Base-by-base conservation (phyloP, 257 asterid genomes). In the Fraxinus americana region DNA sequence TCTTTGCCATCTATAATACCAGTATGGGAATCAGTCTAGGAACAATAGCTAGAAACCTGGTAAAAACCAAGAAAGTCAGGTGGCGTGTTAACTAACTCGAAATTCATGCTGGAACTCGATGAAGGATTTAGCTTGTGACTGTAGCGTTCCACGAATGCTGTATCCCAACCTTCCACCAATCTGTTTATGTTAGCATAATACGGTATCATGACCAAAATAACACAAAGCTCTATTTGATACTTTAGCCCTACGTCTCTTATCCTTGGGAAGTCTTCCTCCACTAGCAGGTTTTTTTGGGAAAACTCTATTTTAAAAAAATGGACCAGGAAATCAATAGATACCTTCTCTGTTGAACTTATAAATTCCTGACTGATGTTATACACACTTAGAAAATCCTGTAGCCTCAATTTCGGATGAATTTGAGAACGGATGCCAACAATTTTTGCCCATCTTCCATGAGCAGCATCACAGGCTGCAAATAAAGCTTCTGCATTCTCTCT, bases 391-490 rank as follows among this genome's bases (percentile, higher is more conserved):
- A 95, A 95, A 83, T 95, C 99, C 83, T 87, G 96, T 86, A 95
- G 82, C 84, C 90, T 90, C 83, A 95, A 85, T 81, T 87, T 93
- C 14, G 92, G 93, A 82, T 95, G 97, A 86, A 93, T 93, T 75
- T 87, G 95, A 77, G 97, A 88, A 78, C 99, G 98, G 79, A 93
- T 96, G 68, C 98, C 98, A 82, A 95, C 94, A 78, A 95, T 89
- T 87, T 95, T 95, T 54, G 99, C 99, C 99, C 99, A 95, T 84
- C 98, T 90, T 75, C 97, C 98, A 88, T 95, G 99, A 86, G 99
- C 98, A 85, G 97, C 94, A 89, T 93, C 98, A 84, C 99, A 95
- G 66, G 97, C 99, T 82, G 98, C 97, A 85, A 95, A 92, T 30
- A 95, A 90, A 74, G 98, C 97, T 86, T 95, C 99, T 45, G 98